Evolutionary conservation across 345 rosid genomes (phyloP).

Genomic region (Eucalyptus microcorys): DNA sequence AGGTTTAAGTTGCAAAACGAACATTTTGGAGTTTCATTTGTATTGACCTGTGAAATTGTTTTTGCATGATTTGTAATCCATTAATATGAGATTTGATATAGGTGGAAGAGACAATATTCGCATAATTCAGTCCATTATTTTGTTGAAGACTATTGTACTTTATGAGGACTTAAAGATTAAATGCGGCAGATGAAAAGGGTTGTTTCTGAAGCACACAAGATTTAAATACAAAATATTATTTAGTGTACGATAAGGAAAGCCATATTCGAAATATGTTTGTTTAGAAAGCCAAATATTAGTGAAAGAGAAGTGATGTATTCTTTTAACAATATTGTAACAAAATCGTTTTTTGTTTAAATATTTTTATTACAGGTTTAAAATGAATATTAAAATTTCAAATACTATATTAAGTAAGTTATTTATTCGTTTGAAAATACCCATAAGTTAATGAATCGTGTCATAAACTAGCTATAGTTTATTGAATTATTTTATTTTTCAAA

Average conservation of each 20-base stretch:
- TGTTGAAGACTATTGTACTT: too few species aligned
- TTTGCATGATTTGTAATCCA: background rate
- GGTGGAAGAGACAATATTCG: background rate
- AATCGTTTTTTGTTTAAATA: too few species aligned
- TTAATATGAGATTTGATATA: background rate
- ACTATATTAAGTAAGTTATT: too few species aligned
- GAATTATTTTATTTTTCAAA: too few species aligned
- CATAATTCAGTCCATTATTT: too few species aligned
- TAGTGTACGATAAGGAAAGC: too few species aligned
- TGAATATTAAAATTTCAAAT: too few species aligned
- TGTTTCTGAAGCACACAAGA: rapidly evolving
- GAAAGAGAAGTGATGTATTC: background rate
- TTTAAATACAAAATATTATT: too few species aligned
- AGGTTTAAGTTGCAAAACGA: background rate
- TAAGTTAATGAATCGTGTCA: too few species aligned
- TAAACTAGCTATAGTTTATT: too few species aligned
- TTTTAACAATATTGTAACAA: background rate
- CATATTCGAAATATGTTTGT: background rate
- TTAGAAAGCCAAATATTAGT: background rate
- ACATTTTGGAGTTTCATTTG: background rate
- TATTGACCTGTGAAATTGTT: background rate
- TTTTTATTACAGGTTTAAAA: background rate
- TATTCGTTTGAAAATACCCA: too few species aligned
- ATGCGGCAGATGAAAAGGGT: background rate
- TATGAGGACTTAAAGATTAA: too few species aligned